Conservation (phyloP, 305 asterid genomes). For the Lippia alba region DNA sequence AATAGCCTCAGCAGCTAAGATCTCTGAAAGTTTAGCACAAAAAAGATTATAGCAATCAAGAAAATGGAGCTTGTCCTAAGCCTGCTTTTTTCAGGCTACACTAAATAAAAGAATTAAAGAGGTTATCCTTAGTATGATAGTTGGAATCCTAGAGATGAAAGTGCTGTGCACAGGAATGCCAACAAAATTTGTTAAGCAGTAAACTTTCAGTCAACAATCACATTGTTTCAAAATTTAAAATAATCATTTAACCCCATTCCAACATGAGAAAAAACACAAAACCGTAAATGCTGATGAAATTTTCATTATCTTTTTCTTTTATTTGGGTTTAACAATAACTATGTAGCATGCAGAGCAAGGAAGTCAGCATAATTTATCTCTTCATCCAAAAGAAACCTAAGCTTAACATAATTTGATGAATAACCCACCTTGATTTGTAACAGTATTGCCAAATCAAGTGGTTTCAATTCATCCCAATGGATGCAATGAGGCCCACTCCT, state of each 20-base stretch:
- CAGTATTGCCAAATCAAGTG: conserved; percentile 25
- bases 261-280: conserved; percentile 6
- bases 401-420: background rate
- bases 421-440: conserved; percentile 7
- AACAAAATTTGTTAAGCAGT: background rate
- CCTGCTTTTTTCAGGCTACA: too few species aligned
- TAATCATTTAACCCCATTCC: background rate
- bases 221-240: conserved; percentile 11
- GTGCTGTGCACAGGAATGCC: too few species aligned
- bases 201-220: background rate
- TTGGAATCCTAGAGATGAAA: too few species aligned
- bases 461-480: conserved; percentile 20
- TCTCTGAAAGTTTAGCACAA: too few species aligned
- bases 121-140: too few species aligned
- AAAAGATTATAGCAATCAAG: too few species aligned
- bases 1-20: too few species aligned
- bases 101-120: too few species aligned
- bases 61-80: too few species aligned
- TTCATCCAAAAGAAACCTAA: conserved; percentile 1
- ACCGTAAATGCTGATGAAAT: conserved; percentile 3
- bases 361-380: conserved; percentile 12
- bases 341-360: background rate
- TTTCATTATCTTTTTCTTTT: background rate
- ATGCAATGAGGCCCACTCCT: conserved; percentile 18
- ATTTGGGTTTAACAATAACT: background rate